phyloP scores from a whole-genome alignment of 805 yeast species.

The Yamadazyma sp. region DNA sequence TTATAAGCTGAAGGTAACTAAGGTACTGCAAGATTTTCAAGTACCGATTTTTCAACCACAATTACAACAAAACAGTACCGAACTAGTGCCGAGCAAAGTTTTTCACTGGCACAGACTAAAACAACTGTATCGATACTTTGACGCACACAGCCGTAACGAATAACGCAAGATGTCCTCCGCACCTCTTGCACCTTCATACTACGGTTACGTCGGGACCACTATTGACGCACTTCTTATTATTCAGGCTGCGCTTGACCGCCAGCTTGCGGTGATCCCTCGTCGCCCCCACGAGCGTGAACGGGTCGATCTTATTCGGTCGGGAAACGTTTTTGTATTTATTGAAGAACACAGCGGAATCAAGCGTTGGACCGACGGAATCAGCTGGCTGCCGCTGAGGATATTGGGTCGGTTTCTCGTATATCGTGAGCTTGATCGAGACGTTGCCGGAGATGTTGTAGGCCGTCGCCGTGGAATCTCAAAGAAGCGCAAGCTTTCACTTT shows the following conservation, averaged over 20 bases:
- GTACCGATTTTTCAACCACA: no score
- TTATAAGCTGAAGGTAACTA: no score
- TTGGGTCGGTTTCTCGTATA: constrained; percentile 83
- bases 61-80: no score
- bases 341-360: constrained; percentile 82
- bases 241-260: constrained; percentile 71
- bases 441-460: constrained; percentile 24
- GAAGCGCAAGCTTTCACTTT: constrained; percentile 26
- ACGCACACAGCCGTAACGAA: no score
- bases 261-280: constrained; percentile 61
- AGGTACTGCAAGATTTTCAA: no score
- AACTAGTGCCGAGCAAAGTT: no score
- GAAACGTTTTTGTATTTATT: constrained; percentile 79
- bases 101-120: no score
- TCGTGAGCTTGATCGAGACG: constrained; percentile 53
- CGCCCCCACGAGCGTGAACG: constrained; percentile 85
- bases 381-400: constrained; percentile 92
- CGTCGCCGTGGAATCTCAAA: constrained; percentile 38
- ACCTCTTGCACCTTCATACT: constrained; percentile 53
- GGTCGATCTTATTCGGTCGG: constrained; percentile 61
- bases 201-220: constrained; percentile 78
- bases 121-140: no score
- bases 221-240: constrained; percentile 79
- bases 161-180: no score
- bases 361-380: constrained; percentile 95